phyloP scores from a whole-genome alignment of 106 monocot genomes.

The Acorus gramineus region DNA sequence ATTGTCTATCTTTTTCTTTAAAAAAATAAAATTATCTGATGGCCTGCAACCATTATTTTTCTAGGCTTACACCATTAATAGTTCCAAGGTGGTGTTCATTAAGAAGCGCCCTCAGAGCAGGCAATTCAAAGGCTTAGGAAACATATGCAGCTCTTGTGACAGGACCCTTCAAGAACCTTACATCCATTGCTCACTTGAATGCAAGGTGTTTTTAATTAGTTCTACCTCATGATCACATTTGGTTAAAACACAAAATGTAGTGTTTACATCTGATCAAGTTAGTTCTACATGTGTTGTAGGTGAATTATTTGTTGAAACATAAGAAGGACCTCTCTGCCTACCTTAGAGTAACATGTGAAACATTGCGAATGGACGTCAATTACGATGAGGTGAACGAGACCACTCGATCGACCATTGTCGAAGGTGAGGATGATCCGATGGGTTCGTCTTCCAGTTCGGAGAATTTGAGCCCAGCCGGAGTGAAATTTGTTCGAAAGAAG shows the following conservation, averaged over 20 bases:
- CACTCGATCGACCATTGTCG: conserved; percentile 70
- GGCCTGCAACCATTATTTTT: neutral
- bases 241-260: neutral
- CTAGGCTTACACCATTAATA: conserved; percentile 87
- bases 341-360: conserved; percentile 44
- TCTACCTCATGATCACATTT: neutral
- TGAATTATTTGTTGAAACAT: conserved; percentile 68
- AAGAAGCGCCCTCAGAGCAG: conserved; percentile 89
- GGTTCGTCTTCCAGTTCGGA: conserved; percentile 63
- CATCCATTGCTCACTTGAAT: conserved; percentile 86
- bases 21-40: too few species aligned
- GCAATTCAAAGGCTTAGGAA: conserved; percentile 88
- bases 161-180: conserved; percentile 92
- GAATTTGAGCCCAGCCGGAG: conserved; percentile 44
- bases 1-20: too few species aligned
- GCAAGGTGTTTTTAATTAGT: conserved; percentile 44
- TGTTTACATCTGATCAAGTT: neutral
- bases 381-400: conserved; percentile 47
- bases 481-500: conserved; percentile 41
- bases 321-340: conserved; percentile 61
- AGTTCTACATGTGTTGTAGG: conserved; percentile 26
- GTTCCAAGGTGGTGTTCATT: conserved; percentile 91
- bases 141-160: conserved; percentile 89
- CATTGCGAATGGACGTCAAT: conserved; percentile 21
- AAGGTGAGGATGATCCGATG: conserved; percentile 50